These are phyloP conservation scores for Candida loeiensis DNA, from an alignment of 805 yeast species.

Conservation along the genomic window DNA sequence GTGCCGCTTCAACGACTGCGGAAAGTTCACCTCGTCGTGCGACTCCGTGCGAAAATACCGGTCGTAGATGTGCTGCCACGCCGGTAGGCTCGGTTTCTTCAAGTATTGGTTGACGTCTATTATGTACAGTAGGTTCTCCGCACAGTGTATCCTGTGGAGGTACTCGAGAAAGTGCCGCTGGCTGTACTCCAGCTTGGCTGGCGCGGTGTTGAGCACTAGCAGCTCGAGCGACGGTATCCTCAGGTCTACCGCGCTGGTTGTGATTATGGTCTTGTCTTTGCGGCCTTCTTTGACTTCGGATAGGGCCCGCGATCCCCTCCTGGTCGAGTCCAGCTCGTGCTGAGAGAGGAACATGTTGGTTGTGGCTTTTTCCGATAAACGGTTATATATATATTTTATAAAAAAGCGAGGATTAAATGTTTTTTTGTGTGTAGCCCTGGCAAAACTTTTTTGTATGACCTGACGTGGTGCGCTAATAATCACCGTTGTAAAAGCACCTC, in stretches of 20 bases:
- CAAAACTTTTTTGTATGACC: constrained; percentile 5
- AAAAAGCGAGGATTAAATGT: neutral
- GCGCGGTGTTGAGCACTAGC: constrained; percentile 4
- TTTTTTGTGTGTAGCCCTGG: too few species aligned
- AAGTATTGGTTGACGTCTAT: constrained; percentile 20
- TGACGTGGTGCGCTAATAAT: neutral
- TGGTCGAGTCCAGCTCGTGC: constrained; percentile 1
- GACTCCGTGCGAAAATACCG: constrained; percentile 27
- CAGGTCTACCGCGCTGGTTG: too few species aligned
- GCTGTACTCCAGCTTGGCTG: constrained; percentile 3
- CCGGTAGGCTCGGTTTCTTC: constrained; percentile 11
- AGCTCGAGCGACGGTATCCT: constrained; percentile 8
- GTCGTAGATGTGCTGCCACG: constrained; percentile 27
- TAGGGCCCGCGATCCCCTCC: neutral
- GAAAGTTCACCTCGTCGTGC: constrained; percentile 33
- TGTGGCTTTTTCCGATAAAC: neutral
- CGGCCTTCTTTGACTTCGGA: neutral
- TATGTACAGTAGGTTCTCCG: constrained; percentile 36
- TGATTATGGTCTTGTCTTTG: neutral
- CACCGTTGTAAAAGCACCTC: too few species aligned
- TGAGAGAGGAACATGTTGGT: neutral
- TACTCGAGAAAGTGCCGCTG: constrained; percentile 22
- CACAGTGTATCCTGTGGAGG: constrained; percentile 29
- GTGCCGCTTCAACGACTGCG: constrained; percentile 20
- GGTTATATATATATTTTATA: neutral